Conservation (phyloP, 2,329 filamentous ascomycete genomes). For the Fusarium praegraminearum region DNA sequence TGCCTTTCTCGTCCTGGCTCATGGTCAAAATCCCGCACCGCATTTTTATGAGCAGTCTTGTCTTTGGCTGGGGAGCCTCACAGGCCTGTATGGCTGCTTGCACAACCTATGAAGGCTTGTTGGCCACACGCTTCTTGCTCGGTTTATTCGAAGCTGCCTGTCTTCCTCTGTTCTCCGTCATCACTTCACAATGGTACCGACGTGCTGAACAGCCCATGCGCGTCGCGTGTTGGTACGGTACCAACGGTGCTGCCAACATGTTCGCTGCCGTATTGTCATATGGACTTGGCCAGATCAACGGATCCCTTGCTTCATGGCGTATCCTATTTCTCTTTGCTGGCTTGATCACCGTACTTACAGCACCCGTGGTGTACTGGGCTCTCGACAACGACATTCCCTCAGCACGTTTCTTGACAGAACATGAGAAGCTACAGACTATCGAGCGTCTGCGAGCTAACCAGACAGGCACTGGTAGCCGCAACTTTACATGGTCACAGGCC, state of each 20-base stretch:
- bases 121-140: constrained; percentile 63
- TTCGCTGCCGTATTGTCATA: constrained; percentile 68
- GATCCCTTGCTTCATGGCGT: constrained; percentile 53
- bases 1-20: constrained; percentile 69
- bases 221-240: constrained; percentile 75
- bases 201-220: constrained; percentile 70
- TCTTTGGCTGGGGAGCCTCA: constrained; percentile 59
- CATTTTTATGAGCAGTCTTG: constrained; percentile 66
- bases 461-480: constrained; percentile 77
- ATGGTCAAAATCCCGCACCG: constrained; percentile 72
- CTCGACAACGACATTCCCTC: constrained; percentile 70
- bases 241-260: constrained; percentile 69
- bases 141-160: constrained; percentile 65
- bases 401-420: constrained; percentile 69
- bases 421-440: constrained; percentile 75
- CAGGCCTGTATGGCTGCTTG: constrained; percentile 61
- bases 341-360: constrained; percentile 68
- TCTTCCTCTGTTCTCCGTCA: constrained; percentile 60
- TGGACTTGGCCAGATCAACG: constrained; percentile 66
- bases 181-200: constrained; percentile 63
- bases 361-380: constrained; percentile 69
- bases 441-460: constrained; percentile 80
- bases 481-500: constrained; percentile 76
- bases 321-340: constrained; percentile 72
- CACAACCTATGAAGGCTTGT: constrained; percentile 60